Evolutionary conservation across 192 early-diverging fungal species (phyloP).

Genomic region (Backusella westeae): DNA sequence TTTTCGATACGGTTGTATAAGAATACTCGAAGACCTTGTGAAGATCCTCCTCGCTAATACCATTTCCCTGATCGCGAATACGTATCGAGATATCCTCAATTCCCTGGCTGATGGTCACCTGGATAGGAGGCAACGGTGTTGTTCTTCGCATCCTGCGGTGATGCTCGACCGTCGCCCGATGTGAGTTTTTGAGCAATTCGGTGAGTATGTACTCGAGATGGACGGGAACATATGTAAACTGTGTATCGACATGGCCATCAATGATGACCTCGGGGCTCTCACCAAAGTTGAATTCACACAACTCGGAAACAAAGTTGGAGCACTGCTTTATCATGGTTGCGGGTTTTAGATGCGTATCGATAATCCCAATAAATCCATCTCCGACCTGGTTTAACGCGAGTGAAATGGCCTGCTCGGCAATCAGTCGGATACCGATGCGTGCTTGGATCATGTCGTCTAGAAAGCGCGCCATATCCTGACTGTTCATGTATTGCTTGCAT

Average conservation of each 20-base stretch:
- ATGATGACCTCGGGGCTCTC: slow-evolving; percentile 69
- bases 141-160: slow-evolving; percentile 39
- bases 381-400: slow-evolving; percentile 52
- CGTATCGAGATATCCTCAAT: slow-evolving; percentile 79
- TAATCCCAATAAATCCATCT: slow-evolving; percentile 75
- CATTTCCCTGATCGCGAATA: slow-evolving; percentile 90
- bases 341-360: slow-evolving; percentile 76
- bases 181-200: slow-evolving; percentile 88
- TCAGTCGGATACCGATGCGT: slow-evolving; percentile 89
- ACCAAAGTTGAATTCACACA: slow-evolving; percentile 93
- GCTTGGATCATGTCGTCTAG: slow-evolving; percentile 88
- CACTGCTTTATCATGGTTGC: slow-evolving; percentile 64
- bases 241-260: slow-evolving; percentile 64
- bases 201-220: slow-evolving; percentile 94
- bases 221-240: slow-evolving; percentile 82
- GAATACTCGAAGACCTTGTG: slow-evolving; percentile 88
- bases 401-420: slow-evolving; percentile 89
- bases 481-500: slow-evolving; percentile 85
- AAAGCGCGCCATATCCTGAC: slow-evolving; percentile 64
- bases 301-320: slow-evolving; percentile 70
- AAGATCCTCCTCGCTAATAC: slow-evolving; percentile 76
- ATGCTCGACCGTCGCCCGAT: slow-evolving; percentile 83
- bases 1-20: slow-evolving; percentile 87
- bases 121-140: slow-evolving; percentile 67
- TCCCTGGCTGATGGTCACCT: slow-evolving; percentile 82